phyloP scores from a whole-genome alignment of 2,329 filamentous ascomycete genomes.

The Incumbomyces lentus region DNA sequence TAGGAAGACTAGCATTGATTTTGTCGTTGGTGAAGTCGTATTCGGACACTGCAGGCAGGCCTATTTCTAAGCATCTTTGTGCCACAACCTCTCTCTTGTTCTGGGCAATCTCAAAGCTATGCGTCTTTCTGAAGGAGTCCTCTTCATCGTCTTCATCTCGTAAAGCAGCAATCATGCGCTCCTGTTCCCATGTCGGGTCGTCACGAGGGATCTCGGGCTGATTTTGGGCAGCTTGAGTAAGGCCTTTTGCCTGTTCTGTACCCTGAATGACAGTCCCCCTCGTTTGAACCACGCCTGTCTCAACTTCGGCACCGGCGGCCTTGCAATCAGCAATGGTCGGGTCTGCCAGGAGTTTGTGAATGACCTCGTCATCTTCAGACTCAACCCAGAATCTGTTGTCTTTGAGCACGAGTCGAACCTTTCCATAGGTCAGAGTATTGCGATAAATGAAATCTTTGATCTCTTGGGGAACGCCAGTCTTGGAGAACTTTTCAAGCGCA shows the following conservation, averaged over 20 bases:
- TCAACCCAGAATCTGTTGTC: slow-evolving; percentile 93
- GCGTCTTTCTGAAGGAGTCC: slow-evolving; percentile 76
- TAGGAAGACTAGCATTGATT: slow-evolving; percentile 81
- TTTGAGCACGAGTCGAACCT: slow-evolving; percentile 88
- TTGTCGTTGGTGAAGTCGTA: slow-evolving; percentile 94
- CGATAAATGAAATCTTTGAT: slow-evolving; percentile 70
- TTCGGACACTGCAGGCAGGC: slow-evolving; percentile 82
- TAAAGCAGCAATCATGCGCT: slow-evolving; percentile 56
- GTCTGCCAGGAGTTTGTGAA: slow-evolving; percentile 80
- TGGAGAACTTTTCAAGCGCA: slow-evolving; percentile 77
- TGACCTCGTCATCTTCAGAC: slow-evolving; percentile 73
- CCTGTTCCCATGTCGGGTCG: slow-evolving; percentile 31
- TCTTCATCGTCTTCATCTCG: slow-evolving; percentile 69
- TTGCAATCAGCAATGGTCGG: slow-evolving; percentile 68
- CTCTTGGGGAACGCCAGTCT: slow-evolving; percentile 72
- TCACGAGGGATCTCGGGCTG: slow-evolving; percentile 22
- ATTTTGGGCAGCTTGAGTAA: slow-evolving; percentile 56
- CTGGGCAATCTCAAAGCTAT: slow-evolving; percentile 84
- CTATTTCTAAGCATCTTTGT: slow-evolving; percentile 77
- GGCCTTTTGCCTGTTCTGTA: slow-evolving; percentile 82
- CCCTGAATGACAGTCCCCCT: slow-evolving; percentile 83
- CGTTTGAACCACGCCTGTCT: slow-evolving; percentile 74
- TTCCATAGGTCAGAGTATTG: slow-evolving; percentile 84
- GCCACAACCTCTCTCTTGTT: slow-evolving; percentile 76
- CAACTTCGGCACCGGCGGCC: slow-evolving; percentile 64